These are phyloP conservation scores for Coelomomyces lativittatus DNA, from an alignment of 371 early-diverging fungal genomes.

Conservation along the genomic window DNA sequence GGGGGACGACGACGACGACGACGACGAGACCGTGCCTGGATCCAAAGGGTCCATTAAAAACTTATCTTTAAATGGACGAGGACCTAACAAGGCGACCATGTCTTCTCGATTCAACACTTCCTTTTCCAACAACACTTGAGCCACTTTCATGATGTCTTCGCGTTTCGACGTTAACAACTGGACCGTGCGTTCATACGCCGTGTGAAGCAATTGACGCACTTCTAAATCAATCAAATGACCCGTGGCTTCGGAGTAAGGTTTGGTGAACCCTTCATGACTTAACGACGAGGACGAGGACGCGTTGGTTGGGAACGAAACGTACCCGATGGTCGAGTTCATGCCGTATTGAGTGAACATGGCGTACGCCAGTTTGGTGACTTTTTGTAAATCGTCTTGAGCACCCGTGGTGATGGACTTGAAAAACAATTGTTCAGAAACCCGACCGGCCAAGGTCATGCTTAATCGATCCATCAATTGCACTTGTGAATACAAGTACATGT, in stretches of 20 bases:
- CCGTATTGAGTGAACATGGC: conserved; percentile 83
- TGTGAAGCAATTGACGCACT: conserved; percentile 60
- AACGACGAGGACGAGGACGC: conserved; percentile 8
- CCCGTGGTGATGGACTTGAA: conserved; percentile 78
- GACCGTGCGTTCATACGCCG: conserved; percentile 62
- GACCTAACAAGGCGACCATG: conserved; percentile 75
- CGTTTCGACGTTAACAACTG: conserved; percentile 60
- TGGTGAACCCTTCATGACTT: conserved; percentile 58
- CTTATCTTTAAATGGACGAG: conserved; percentile 67
- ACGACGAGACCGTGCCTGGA: too few relatives aligned
- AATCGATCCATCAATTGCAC: conserved; percentile 85
- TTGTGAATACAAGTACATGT: conserved; percentile 81
- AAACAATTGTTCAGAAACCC: conserved; percentile 84
- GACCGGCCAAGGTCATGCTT: conserved; percentile 91
- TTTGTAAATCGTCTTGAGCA: conserved; percentile 82
- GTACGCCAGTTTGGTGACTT: conserved; percentile 92
- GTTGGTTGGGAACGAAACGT: conserved; percentile 50
- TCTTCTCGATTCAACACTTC: conserved; percentile 90
- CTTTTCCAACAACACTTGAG: conserved; percentile 73
- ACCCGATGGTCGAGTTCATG: conserved; percentile 78
- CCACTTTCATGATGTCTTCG: conserved; percentile 78
- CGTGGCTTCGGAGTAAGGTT: conserved; percentile 90
- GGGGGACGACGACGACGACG: too few relatives aligned
- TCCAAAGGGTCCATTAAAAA: too few relatives aligned
- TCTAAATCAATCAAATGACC: conserved; percentile 84